These are phyloP conservation scores for Neoscytalidium dimidiatum DNA, from an alignment of 2,329 filamentous ascomycete genomes.

Conservation along the genomic window DNA sequence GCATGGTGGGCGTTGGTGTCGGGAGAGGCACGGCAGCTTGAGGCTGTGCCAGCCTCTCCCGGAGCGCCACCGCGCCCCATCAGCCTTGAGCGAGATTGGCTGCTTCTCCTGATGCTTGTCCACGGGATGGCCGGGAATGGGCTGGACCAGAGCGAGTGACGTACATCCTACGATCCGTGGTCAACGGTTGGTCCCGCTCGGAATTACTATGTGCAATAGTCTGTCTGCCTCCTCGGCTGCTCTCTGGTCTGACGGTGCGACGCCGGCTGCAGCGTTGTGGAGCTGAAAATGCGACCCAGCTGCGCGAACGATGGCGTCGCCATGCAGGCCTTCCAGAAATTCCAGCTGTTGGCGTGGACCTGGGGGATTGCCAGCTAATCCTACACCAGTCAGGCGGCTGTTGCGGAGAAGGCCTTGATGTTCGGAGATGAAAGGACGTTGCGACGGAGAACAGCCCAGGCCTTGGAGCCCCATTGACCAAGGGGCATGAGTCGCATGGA, in stretches of 20 bases:
- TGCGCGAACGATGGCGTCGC: not conserved
- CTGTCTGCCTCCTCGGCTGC: not conserved
- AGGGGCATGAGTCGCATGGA: constrained; percentile 4
- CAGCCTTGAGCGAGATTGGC: constrained; percentile 9
- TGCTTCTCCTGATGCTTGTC: constrained; percentile 6
- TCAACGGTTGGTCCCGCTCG: not conserved
- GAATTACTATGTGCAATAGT: no score
- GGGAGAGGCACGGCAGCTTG: constrained; percentile 9
- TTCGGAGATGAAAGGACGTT: constrained; percentile 8
- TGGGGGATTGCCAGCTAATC: constrained; percentile 4
- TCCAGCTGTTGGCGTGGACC: not conserved
- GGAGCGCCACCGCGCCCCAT: constrained; percentile 2
- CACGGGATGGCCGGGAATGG: not conserved
- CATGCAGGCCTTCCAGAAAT: not conserved
- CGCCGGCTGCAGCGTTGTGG: not conserved
- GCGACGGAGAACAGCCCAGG: not conserved
- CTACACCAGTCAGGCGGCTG: not conserved
- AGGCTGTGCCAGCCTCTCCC: constrained; percentile 7
- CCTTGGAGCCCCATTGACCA: not conserved
- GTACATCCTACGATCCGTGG: constrained; percentile 6
- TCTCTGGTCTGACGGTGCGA: not conserved
- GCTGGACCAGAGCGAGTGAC: not conserved
- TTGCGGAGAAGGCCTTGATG: constrained; percentile 4
- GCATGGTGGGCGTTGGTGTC: constrained; percentile 1
- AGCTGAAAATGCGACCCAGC: not conserved